Percentiles rank a stretch among this genome's conserved stretches.
These are phyloP conservation scores for Bruguiera gymnorhiza DNA, from an alignment of 345 rosid genomes.

Conservation along the genomic window DNA sequence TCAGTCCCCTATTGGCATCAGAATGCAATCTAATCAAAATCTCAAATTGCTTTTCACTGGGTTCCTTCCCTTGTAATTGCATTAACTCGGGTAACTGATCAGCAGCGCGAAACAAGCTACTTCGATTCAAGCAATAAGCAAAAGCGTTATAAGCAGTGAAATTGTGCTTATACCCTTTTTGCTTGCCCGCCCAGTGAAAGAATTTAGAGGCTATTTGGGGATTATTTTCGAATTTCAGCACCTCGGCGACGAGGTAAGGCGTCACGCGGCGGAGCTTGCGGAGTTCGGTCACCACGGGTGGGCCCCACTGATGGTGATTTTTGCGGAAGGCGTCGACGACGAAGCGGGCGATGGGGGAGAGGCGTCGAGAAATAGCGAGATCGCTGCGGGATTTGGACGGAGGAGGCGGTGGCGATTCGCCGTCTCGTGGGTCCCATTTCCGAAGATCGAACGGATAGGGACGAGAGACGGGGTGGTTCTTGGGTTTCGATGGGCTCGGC, in stretches of 20 bases:
- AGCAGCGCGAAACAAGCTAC: slow-evolving; percentile 62
- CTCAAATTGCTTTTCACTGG: slow-evolving; percentile 82
- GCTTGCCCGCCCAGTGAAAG: slow-evolving; percentile 94
- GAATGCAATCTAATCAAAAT: slow-evolving; percentile 91
- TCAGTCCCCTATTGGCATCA: slow-evolving; percentile 72
- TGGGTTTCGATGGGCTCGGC: slow-evolving; percentile 7
- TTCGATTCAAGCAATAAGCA: slow-evolving; percentile 77
- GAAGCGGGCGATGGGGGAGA: slow-evolving; percentile 86
- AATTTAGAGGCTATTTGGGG: slow-evolving; percentile 69
- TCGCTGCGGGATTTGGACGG: slow-evolving; percentile 2
- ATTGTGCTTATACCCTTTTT: slow-evolving; percentile 70
- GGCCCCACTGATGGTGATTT: slow-evolving; percentile 60
- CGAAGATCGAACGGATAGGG: slow-evolving; percentile 49
- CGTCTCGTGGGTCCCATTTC: slow-evolving; percentile 66
- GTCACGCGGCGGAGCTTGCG: slow-evolving; percentile 86
- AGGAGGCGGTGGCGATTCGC: slow-evolving; percentile 23
- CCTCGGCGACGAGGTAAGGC: slow-evolving; percentile 72
- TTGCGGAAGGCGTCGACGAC: slow-evolving; percentile 70
- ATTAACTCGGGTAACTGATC: slow-evolving; percentile 86
- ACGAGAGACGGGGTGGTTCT: slow-evolving; percentile 5
- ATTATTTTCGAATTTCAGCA: slow-evolving; percentile 53
- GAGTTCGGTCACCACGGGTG: slow-evolving; percentile 59
- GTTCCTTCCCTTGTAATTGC: slow-evolving; percentile 78
- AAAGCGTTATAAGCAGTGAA: slow-evolving; percentile 84
- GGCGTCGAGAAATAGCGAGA: slow-evolving; percentile 38